Base-by-base conservation (phyloP, 1,284 basidiomycete genomes). In the Ceratobasidium sp. region DNA sequence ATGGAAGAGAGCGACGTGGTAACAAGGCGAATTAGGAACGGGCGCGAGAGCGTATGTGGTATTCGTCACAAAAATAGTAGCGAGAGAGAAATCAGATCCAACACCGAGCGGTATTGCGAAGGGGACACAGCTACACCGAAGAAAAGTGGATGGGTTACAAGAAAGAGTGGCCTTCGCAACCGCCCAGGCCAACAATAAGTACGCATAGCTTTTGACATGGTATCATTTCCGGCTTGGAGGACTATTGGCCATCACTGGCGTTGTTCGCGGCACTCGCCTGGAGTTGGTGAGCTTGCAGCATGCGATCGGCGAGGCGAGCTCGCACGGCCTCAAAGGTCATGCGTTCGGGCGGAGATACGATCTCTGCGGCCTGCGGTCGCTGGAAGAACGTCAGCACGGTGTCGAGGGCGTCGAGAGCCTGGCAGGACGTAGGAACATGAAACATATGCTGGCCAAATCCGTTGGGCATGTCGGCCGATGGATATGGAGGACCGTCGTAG, bases 351-450 rank as follows among this genome's bases (percentile, higher is more conserved):
- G 27, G 65, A 29, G 65, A 69, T 16, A 34, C 65, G 39, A 69
- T 69, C 31, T 53, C 65, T 16, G 34, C 31, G 22, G 53, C 51
- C 37, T 56, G 53, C 1, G 65, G 65, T 24, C 43, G 65, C 11
- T 53, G 31, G 31, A 69, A 24, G 39, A 54, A 69, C 53, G 24
- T 69, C 19, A 69, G 16, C 51, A 58, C 65, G 6, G 53, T 69
- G 24, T 69, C 65, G 14, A 69, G 53, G 19, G 65, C 65, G 14
- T 69, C 24, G 34, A 69, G 65, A 51, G 65, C 46, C 65, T 69
- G 65, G n/a, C 37, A 29, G 24, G 65, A 29, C 31, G 65, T 54
- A 11, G 65, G 65, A 41, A 34, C 65, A 6, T 54, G 49, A 51
- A 69, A 69, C 53, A 58, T 54, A 8, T 29, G 51, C n/a, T 24